Conservation (phyloP, 2,329 filamentous ascomycete genomes). For the Metarhizium anisopliae region DNA sequence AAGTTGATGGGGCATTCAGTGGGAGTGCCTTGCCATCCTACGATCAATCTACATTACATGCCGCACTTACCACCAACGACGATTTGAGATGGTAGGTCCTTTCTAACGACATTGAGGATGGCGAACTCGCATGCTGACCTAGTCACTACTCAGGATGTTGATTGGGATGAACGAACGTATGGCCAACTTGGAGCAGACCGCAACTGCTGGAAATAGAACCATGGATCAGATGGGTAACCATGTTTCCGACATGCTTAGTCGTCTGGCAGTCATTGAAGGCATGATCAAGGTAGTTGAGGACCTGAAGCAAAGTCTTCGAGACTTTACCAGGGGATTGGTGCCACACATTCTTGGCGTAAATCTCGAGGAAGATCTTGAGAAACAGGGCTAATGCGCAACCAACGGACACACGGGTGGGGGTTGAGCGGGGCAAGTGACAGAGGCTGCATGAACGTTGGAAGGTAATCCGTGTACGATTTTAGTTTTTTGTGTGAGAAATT, state of each 20-base stretch:
- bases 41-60: background rate
- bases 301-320: conserved; percentile 4
- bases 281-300: background rate
- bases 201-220: background rate
- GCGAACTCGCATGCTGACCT: background rate
- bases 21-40: background rate
- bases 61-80: background rate
- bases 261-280: background rate
- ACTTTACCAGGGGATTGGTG: conserved; percentile 3
- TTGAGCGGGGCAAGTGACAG: background rate
- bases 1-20: background rate
- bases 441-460: background rate
- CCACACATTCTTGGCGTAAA: background rate
- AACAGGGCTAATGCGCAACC: too few species aligned
- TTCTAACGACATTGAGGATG: background rate
- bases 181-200: background rate
- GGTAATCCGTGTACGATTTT: too few species aligned
- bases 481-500: too few species aligned
- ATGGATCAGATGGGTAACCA: background rate
- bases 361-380: background rate
- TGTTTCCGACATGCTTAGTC: background rate
- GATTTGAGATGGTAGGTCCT: conserved; percentile 1
- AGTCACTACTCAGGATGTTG: background rate
- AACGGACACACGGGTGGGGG: too few species aligned
- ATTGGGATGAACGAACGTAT: background rate